phyloP scores from a whole-genome alignment of 1,284 basidiomycete species.

The Ceratobasidium theobromae region DNA sequence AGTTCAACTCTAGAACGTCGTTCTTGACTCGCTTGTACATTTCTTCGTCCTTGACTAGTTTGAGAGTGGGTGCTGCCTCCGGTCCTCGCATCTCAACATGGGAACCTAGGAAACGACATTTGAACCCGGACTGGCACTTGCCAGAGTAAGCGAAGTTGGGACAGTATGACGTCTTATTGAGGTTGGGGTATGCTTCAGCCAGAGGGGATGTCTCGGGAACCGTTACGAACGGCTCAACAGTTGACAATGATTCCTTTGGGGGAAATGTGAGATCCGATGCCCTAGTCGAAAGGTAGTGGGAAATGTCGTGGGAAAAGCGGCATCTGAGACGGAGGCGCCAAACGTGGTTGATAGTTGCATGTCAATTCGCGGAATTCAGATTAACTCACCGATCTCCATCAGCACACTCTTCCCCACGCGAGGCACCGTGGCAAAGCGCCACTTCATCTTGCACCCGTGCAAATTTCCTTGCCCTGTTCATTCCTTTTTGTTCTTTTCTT shows the following conservation, averaged over 20 bases:
- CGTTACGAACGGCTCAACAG: slow-evolving; percentile 56
- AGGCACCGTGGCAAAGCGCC: slow-evolving; percentile 73
- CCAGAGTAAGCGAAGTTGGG: slow-evolving; percentile 75
- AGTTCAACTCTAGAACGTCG: slow-evolving; percentile 74
- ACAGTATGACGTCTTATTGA: slow-evolving; percentile 60
- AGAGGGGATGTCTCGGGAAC: slow-evolving; percentile 38
- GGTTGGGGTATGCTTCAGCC: slow-evolving; percentile 43
- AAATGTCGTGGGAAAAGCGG: slow-evolving; percentile 77
- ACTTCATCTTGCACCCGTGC: slow-evolving; percentile 70
- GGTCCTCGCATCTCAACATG: slow-evolving; percentile 51
- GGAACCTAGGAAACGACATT: slow-evolving; percentile 86
- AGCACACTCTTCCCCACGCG: slow-evolving; percentile 64
- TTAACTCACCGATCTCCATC: slow-evolving; percentile 60
- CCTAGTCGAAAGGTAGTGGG: slow-evolving; percentile 75
- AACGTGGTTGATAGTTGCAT: no score
- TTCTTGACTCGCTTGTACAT: slow-evolving; percentile 55
- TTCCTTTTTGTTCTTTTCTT: slow-evolving; percentile 70
- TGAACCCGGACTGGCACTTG: slow-evolving; percentile 83
- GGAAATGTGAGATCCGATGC: slow-evolving; percentile 70
- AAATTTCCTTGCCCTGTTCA: slow-evolving; percentile 77
- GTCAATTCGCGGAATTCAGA: slow-evolving; percentile 30
- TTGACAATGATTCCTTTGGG: slow-evolving; percentile 46
- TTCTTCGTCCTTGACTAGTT: slow-evolving; percentile 56
- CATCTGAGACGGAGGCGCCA: slow-evolving; percentile 55
- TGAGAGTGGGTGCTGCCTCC: slow-evolving; percentile 49